Percentiles rank a stretch among this genome's conserved stretches.
Conservation (phyloP, 2,329 filamentous ascomycete genomes). For the Aspergillus fumigatus region DNA sequence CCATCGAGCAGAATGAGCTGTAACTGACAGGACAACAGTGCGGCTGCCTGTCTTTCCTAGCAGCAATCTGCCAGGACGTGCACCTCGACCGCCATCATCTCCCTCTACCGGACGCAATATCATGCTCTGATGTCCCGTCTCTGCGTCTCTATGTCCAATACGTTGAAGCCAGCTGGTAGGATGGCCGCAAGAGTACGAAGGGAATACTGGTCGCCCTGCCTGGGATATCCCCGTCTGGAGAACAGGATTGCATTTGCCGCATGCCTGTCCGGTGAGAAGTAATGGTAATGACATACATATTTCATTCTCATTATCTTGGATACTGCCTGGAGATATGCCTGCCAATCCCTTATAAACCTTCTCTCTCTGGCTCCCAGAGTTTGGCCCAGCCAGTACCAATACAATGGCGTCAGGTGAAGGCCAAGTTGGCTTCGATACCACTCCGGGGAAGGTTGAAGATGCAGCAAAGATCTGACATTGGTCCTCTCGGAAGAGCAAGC, state of each 20-base stretch:
- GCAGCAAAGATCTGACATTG: constrained; percentile 9
- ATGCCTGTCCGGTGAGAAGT: too few relatives aligned
- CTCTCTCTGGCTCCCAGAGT: too few relatives aligned
- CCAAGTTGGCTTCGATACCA: background rate
- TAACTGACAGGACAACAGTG: constrained; percentile 37
- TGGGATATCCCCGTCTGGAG: too few relatives aligned
- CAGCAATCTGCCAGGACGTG: constrained; percentile 41
- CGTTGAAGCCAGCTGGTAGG: constrained; percentile 48
- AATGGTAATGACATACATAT: too few relatives aligned
- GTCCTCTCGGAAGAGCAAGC: constrained; percentile 22
- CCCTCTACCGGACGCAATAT: constrained; percentile 20
- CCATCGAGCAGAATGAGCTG: constrained; percentile 6
- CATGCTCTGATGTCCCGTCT: constrained; percentile 45
- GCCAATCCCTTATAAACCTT: too few relatives aligned
- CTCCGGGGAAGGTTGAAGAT: constrained; percentile 12
- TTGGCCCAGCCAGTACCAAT: too few relatives aligned
- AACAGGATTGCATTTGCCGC: too few relatives aligned
- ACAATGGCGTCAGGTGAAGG: constrained; percentile 1
- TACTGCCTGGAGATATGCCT: too few relatives aligned
- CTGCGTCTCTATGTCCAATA: constrained; percentile 48
- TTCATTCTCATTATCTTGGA: too few relatives aligned
- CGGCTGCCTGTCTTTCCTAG: constrained; percentile 38
- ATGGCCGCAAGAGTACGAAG: constrained; percentile 34
- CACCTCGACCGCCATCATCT: constrained; percentile 18
- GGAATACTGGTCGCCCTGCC: constrained; percentile 25